Conservation (phyloP, 2,329 filamentous ascomycete genomes). For the Akanthomyces muscarius region DNA sequence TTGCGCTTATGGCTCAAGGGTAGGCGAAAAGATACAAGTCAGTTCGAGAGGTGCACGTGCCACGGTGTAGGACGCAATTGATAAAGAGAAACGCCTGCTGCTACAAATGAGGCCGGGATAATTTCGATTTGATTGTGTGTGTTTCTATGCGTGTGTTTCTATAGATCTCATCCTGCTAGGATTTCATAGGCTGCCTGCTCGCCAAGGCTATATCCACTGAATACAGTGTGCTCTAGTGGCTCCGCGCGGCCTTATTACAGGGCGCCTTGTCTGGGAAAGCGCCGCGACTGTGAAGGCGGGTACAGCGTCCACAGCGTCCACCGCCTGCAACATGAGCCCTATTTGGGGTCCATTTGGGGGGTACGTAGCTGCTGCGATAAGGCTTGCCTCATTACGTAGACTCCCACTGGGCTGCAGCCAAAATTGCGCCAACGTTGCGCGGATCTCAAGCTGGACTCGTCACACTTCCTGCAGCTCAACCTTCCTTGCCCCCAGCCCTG, state of each 20-base stretch:
- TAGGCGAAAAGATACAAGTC: too few species aligned
- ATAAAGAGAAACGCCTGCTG: too few species aligned
- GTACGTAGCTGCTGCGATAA: not conserved
- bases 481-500: not conserved
- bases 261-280: not conserved
- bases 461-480: conserved; percentile 13
- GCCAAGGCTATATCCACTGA: not conserved
- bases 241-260: not conserved
- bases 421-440: conserved; percentile 2
- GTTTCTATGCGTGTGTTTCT: too few species aligned
- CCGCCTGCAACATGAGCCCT: too few species aligned
- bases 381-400: not conserved
- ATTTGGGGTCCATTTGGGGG: too few species aligned
- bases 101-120: too few species aligned
- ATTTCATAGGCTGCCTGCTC: not conserved
- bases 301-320: not conserved
- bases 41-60: too few species aligned
- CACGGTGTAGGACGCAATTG: too few species aligned
- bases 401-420: not conserved
- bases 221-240: conserved; percentile 1
- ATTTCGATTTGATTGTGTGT: too few species aligned
- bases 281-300: not conserved
- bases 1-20: too few species aligned
- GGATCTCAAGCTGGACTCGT: conserved; percentile 11
- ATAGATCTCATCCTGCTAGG: too few species aligned